Percentiles rank a stretch among this genome's conserved stretches.
Evolutionary conservation across 257 asterid species (phyloP).

Genomic region (Solanum chilense): DNA sequence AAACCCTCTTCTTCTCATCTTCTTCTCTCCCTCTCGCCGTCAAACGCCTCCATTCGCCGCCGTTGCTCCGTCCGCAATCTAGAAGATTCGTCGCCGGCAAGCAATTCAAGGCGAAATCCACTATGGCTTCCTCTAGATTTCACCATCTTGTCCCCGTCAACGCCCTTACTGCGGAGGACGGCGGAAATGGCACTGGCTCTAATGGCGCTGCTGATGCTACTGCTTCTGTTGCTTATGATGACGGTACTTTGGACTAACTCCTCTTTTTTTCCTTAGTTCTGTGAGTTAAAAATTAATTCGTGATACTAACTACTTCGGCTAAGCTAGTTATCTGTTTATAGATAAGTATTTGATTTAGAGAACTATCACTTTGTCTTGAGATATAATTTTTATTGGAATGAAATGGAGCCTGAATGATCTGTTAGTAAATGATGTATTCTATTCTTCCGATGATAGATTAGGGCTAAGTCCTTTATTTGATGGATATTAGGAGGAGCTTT

Average conservation of each 20-base stretch:
- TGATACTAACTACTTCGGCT: not conserved
- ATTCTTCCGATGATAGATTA: not conserved
- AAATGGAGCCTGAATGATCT: not conserved
- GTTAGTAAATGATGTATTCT: not conserved
- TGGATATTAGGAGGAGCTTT: not conserved
- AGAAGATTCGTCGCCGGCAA: not conserved
- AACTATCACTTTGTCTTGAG: not conserved
- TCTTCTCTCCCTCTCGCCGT: conserved; percentile 17
- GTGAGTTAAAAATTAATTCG: not conserved
- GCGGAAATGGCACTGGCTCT: conserved; percentile 28
- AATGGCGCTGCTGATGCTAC: conserved; percentile 23
- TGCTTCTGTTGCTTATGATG: conserved; percentile 8
- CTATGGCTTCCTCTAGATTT: conserved; percentile 20
- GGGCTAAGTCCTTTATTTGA: not conserved
- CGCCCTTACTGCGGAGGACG: conserved; percentile 35
- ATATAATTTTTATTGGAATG: not conserved
- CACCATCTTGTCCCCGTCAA: conserved; percentile 22
- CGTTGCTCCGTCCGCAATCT: not conserved
- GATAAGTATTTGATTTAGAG: not conserved
- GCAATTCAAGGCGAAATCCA: not conserved
- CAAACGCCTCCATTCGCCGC: conserved; percentile 11
- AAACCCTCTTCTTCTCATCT: conserved; percentile 17
- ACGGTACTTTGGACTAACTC: not conserved
- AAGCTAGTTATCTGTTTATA: not conserved
- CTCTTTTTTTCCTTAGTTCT: not conserved